Evolutionary conservation across 1,284 basidiomycete genomes (phyloP).

Genomic region (Ceratobasidium sp.): DNA sequence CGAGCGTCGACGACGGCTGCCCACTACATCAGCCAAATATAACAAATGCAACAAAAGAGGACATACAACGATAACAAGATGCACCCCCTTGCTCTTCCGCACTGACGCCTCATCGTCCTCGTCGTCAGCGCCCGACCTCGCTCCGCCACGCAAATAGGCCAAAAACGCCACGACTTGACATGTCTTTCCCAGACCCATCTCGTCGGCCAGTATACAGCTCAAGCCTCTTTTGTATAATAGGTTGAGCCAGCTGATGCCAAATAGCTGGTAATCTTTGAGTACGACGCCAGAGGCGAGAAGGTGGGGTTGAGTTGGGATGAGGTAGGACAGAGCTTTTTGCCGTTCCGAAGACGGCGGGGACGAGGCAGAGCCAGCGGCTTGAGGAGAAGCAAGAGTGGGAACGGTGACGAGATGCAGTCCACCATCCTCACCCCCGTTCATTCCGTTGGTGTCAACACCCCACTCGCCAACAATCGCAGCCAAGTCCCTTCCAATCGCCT

Average conservation of each 20-base stretch:
- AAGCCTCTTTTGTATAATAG: constrained; percentile 80
- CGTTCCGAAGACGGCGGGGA: neutral
- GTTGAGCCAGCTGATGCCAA: constrained; percentile 98
- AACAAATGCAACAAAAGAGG: constrained; percentile 12
- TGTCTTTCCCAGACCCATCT: constrained; percentile 99
- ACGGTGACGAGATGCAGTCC: constrained; percentile 45
- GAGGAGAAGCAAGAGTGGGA: constrained; percentile 8
- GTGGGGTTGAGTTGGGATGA: constrained; percentile 77
- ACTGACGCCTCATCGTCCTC: constrained; percentile 11
- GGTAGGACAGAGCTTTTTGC: constrained; percentile 58
- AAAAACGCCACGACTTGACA: constrained; percentile 98
- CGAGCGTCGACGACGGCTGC: constrained; percentile 83
- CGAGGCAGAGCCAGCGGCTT: constrained; percentile 3
- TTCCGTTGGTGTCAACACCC: constrained; percentile 57
- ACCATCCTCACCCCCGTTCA: constrained; percentile 51
- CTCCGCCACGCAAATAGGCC: constrained; percentile 71
- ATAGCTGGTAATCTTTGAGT: constrained; percentile 95
- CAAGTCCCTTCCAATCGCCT: constrained; percentile 72
- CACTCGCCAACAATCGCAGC: constrained; percentile 78
- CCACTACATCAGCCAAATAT: constrained; percentile 1
- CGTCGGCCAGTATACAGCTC: constrained; percentile 96
- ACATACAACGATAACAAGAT: constrained; percentile 94
- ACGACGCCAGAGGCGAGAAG: constrained; percentile 71
- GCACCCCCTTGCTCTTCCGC: constrained; percentile 77
- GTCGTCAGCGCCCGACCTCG: neutral